Evolutionary conservation across 2,329 filamentous ascomycete species (phyloP).

Genomic region (Chalaropsis ovoidea): DNA sequence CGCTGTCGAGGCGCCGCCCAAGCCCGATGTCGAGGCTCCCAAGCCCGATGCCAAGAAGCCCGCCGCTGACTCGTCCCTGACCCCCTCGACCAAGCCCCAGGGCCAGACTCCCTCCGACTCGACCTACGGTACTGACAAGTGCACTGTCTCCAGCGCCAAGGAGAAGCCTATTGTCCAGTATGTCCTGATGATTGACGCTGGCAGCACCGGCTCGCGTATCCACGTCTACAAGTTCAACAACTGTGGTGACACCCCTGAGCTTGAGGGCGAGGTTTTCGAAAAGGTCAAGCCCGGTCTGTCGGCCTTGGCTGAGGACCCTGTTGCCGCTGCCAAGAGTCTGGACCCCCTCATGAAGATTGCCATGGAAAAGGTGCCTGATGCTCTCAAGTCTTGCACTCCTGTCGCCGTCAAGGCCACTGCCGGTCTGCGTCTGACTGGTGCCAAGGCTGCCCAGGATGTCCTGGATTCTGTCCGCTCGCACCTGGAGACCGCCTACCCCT

Average conservation of each 20-base stretch:
- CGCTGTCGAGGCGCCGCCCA: conserved; percentile 18
- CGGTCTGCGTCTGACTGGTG: conserved; percentile 76
- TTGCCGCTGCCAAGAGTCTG: conserved; percentile 79
- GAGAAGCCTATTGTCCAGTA: conserved; percentile 94
- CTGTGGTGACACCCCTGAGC: conserved; percentile 84
- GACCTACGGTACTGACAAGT: conserved; percentile 59
- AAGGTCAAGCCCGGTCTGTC: conserved; percentile 86
- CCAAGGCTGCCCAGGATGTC: conserved; percentile 71
- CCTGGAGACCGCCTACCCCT: conserved; percentile 82
- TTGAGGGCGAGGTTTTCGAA: conserved; percentile 86
- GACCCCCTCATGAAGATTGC: conserved; percentile 82
- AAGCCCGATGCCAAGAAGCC: conserved; percentile 19
- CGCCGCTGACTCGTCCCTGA: conserved; percentile 8
- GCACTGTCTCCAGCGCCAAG: conserved; percentile 70
- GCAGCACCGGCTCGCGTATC: conserved; percentile 93
- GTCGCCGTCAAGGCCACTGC: conserved; percentile 97
- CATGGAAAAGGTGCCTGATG: conserved; percentile 71
- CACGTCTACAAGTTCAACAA: conserved; percentile 98
- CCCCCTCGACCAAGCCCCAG: conserved; percentile 21
- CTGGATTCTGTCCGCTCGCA: conserved; percentile 72
- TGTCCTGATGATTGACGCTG: conserved; percentile 96
- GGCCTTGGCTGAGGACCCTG: conserved; percentile 74
- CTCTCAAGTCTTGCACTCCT: conserved; percentile 82
- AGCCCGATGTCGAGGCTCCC: conserved; percentile 17
- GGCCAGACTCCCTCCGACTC: conserved; percentile 50